Base-by-base conservation (phyloP, 2,329 filamentous ascomycete genomes). In the Bimuria novae-zelandiae region DNA sequence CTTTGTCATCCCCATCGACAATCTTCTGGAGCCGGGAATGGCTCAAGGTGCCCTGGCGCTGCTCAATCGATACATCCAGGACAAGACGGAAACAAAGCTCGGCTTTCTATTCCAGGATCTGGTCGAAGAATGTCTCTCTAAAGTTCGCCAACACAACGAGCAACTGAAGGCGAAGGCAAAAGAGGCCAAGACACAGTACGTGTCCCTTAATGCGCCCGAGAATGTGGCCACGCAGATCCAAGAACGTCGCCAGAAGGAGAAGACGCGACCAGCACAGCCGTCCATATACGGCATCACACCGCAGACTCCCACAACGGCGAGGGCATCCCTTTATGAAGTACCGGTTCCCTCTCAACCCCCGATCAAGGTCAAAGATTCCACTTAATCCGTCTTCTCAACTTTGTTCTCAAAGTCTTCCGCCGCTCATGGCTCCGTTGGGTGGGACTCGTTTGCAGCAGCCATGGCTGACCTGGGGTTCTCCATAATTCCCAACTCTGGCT, bases 81-180 rank as follows among this genome's bases (percentile, higher is more conserved):
- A 75, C 0, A 76, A 75, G 22, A 56, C 70, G 0, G 77, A 78
- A 1, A 67, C 70, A 0, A 76, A 69, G n/a, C 54, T 81, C 12
- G 75, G 73, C 1, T 72, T 72, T 36, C 59, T 81, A 0, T 82
- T 80, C 54, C 67, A 78, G 39, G 75, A 79, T 39, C 46, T 78
- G 6, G 59, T 80, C 2, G 65, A 78, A 0, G 71, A 76, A 1
- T 75, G 72, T 46, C 39, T 80, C 0, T 32, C 56, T 1, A 62
- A 69, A 4, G 54, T 81, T 10, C 0, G 75, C 16, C 52, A 56
- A 0, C 67, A 69, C 19, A 65, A 68, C 12, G 51, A 67, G 14
- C 8, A 54, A 25, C 25, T 32, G 29, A 51, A 68, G 14, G 22
- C 48, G 0, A 60, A 67, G 14, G 60, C 59, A 6, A 27, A 41